These are phyloP conservation scores for Hygrophoropsis aurantiaca DNA, from an alignment of 768 basidiomycete species.

Conservation along the genomic window DNA sequence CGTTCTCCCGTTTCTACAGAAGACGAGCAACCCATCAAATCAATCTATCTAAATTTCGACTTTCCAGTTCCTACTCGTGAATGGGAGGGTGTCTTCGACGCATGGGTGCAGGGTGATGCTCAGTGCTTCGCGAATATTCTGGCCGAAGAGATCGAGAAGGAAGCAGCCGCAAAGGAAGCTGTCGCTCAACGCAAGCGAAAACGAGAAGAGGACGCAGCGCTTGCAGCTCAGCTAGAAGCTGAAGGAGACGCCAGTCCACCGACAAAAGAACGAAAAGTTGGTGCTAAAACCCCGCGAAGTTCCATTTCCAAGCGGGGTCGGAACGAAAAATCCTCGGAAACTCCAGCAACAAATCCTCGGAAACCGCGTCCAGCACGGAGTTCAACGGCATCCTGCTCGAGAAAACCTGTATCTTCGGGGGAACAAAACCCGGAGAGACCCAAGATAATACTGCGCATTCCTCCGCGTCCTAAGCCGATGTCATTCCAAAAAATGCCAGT, in stretches of 20 bases:
- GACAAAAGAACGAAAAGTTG: constrained; percentile 25
- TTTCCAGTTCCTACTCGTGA: constrained; percentile 83
- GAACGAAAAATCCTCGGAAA: constrained; percentile 24
- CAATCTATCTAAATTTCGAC: constrained; percentile 84
- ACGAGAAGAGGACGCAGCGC: constrained; percentile 46
- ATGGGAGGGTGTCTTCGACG: constrained; percentile 90
- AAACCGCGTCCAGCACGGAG: constrained; percentile 26
- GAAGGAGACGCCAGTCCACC: constrained; percentile 7
- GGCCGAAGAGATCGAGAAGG: constrained; percentile 56
- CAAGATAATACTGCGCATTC: constrained; percentile 9
- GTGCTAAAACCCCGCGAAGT: constrained; percentile 10
- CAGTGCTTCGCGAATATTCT: constrained; percentile 72
- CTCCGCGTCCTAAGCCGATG: neutral
- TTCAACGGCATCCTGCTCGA: constrained; percentile 12
- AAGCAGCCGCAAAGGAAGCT: constrained; percentile 52
- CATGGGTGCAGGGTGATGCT: constrained; percentile 86
- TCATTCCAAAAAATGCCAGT: neutral
- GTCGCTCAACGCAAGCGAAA: constrained; percentile 55
- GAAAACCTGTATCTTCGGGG: constrained; percentile 5
- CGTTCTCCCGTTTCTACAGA: constrained; percentile 34
- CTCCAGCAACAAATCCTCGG: constrained; percentile 24
- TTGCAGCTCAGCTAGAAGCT: constrained; percentile 1
- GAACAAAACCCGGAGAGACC: constrained; percentile 17
- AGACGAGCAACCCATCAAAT: constrained; percentile 56
- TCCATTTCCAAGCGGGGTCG: constrained; percentile 12